phyloP scores from a whole-genome alignment of 257 asterid species.

The Solanum medicagineum region DNA sequence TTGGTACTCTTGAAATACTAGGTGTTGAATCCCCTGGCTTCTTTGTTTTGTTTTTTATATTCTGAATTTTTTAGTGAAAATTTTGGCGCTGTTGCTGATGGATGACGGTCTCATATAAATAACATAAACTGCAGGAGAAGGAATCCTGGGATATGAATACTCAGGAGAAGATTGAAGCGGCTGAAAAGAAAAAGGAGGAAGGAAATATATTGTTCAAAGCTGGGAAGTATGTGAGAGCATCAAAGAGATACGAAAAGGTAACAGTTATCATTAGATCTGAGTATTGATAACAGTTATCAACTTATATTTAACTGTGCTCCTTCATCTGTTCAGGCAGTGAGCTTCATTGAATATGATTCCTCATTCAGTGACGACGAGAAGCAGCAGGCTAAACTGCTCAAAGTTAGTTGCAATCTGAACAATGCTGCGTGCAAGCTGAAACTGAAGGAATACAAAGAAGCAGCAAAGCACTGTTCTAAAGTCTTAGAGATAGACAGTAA shows the following conservation, averaged over 20 bases:
- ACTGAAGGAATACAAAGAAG: constrained; percentile 42
- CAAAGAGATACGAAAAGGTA: constrained; percentile 47
- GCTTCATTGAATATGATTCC: constrained; percentile 31
- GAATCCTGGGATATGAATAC: constrained; percentile 55
- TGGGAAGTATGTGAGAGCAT: constrained; percentile 42
- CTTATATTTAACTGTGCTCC: neutral
- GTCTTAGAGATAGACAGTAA: constrained; percentile 35
- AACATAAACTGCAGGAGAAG: constrained; percentile 29
- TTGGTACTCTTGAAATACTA: constrained; percentile 2
- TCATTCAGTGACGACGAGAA: constrained; percentile 45
- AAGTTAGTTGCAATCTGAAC: constrained; percentile 35
- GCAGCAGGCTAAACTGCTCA: constrained; percentile 26
- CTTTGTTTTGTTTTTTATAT: neutral
- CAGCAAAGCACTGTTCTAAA: constrained; percentile 31
- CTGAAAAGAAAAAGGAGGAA: constrained; percentile 48
- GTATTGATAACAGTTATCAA: neutral
- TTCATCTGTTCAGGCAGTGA: constrained; percentile 18
- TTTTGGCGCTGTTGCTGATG: neutral
- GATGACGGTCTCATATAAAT: neutral
- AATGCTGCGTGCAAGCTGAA: constrained; percentile 61
- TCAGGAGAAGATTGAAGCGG: constrained; percentile 40
- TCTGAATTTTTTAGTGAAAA: neutral
- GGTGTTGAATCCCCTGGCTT: neutral
- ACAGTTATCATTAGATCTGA: neutral
- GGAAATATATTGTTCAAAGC: constrained; percentile 43